Evolutionary conservation across 306 rosid genomes (phyloP).

Genomic region (Cucumis melo): DNA sequence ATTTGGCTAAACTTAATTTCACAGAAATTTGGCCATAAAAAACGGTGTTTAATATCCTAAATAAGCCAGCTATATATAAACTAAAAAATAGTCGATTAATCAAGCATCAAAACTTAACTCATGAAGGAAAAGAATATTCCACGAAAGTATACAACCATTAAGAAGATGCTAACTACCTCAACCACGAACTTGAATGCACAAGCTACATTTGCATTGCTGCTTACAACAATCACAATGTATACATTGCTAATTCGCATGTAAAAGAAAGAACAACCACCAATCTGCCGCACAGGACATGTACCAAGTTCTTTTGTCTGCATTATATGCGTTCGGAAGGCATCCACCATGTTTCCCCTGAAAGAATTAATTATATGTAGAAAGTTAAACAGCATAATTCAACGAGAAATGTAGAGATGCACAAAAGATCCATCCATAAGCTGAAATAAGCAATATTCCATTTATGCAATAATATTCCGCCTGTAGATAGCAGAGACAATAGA

Average conservation of each 20-base stretch:
- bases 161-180: conserved; percentile 44
- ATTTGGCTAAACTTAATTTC: neutral
- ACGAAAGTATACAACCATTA: neutral
- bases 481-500: neutral
- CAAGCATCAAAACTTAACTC: neutral
- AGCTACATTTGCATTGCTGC: conserved; percentile 97
- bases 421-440: neutral
- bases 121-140: neutral
- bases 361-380: neutral
- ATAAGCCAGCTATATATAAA: neutral
- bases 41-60: neutral
- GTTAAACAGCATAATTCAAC: neutral
- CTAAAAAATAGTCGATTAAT: neutral
- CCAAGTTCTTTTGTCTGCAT: conserved; percentile 99
- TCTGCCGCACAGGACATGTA: conserved; percentile 95
- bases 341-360: conserved; percentile 96
- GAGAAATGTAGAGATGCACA: neutral
- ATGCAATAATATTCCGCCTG: neutral
- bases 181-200: conserved; percentile 97
- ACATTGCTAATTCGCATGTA: conserved; percentile 97
- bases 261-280: conserved; percentile 91
- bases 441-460: neutral
- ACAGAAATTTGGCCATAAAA: neutral
- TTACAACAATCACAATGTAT: conserved; percentile 90
- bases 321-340: conserved; percentile 88